Evolutionary conservation across 2,329 filamentous ascomycete genomes (phyloP).

Genomic region (Talaromyces marneffei): DNA sequence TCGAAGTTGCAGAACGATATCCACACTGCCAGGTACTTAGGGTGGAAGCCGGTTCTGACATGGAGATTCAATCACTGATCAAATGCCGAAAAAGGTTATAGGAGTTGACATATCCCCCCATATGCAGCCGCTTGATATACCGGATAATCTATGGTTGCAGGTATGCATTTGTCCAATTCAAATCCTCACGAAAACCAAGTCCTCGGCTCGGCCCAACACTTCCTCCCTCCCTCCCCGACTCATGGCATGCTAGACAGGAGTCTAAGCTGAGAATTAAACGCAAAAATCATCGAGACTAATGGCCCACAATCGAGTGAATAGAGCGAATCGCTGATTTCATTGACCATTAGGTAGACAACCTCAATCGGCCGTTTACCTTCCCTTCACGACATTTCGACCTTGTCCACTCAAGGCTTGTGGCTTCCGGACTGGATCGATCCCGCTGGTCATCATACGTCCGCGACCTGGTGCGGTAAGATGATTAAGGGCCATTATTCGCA

Average conservation of each 20-base stretch:
- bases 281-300: not conserved
- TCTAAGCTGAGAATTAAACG: not conserved
- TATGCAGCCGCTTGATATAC: constrained; percentile 59
- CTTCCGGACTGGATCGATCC: constrained; percentile 59
- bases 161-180: constrained; percentile 24
- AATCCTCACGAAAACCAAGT: not conserved
- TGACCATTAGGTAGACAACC: constrained; percentile 54
- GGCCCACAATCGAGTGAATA: not conserved
- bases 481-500: not conserved
- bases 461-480: constrained; percentile 58
- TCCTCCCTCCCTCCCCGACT: too few species aligned
- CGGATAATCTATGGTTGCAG: constrained; percentile 64
- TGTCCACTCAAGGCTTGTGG: constrained; percentile 63
- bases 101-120: constrained; percentile 68
- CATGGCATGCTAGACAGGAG: not conserved
- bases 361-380: constrained; percentile 66
- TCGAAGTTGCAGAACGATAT: constrained; percentile 60
- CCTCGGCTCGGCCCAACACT: not conserved
- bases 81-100: constrained; percentile 49
- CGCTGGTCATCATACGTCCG: constrained; percentile 71
- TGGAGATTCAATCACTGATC: constrained; percentile 7
- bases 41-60: constrained; percentile 8
- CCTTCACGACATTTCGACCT: constrained; percentile 69
- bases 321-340: not conserved
- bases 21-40: constrained; percentile 58